Base-by-base conservation (phyloP, 148 eudicot species). In the Fagopyrum homotropicum region DNA sequence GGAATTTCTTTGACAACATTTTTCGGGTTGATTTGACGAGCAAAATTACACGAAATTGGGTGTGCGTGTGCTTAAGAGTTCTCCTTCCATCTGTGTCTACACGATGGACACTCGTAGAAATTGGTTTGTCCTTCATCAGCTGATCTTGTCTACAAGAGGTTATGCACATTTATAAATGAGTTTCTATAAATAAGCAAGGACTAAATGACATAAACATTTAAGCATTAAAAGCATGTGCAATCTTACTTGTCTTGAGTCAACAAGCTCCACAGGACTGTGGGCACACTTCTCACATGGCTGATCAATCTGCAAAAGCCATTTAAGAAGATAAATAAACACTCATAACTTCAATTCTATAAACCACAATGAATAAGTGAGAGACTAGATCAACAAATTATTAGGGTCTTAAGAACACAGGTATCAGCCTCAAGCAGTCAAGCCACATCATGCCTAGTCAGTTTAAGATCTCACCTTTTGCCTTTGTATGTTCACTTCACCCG, bases 41-140 rank as follows among this genome's bases (percentile, higher is more conserved):
- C 40, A 35, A 35, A 35, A 35, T 35, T 35, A 35, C 40, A 35
- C 40, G 3, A 35, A 35, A 35, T 35, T 35, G 40, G 40, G 1
- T 35, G 40, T 35, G 2, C 0, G 40, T 35, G 0, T 35, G 60
- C 60, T 69, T 83, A 84, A 74, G 86, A 78, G 74, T 84, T 81
- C 68, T 81, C 86, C 81, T 84, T 84, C 86, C 86, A 84, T 26
- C 82, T 77, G 77, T 84, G 86, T 51, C 80, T 74, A 69, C 86
- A 84, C 14, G 81, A 64, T 46, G 86, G 86, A 74, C 86, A 84
- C 76, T 84, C 86, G 72, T 69, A 77, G 84, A 84, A 84, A 76
- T 78, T 81, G 46, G 84, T 81, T 63, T 84, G 86, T 68, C 86
- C 86, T 79, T 84, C 86, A 76, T 84, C 86, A 54, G 86, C 86